Conservation (phyloP, 495 filamentous ascomycete species). For the Durotheca rogersii region DNA sequence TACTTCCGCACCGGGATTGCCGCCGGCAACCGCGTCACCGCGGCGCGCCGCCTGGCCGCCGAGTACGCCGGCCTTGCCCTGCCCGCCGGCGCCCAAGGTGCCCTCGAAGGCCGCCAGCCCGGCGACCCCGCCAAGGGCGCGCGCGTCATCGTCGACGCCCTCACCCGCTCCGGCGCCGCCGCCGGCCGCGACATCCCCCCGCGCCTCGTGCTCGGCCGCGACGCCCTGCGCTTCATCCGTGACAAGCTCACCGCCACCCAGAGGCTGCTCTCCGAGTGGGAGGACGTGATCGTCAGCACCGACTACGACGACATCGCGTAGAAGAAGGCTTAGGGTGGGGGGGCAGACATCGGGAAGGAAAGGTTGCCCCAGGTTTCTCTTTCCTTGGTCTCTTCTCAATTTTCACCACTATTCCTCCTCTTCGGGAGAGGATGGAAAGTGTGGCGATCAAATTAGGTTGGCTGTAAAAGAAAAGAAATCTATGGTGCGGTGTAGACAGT, state of each 20-base stretch:
- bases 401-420: no score
- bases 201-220: conserved; percentile 38
- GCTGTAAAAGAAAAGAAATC: no score
- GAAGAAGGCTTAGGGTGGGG: no score
- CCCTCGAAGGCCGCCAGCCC: conserved; percentile 38
- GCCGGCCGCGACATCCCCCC: conserved; percentile 36
- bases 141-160: conserved; percentile 46
- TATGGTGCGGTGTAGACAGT: no score
- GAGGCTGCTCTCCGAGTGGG: conserved; percentile 39
- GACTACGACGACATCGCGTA: conserved; percentile 17
- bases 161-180: conserved; percentile 43
- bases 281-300: conserved; percentile 34
- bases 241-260: conserved; percentile 37
- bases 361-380: no score
- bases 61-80: no score
- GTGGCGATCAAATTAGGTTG: no score
- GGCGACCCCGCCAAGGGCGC: conserved; percentile 51
- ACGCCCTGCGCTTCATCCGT: conserved; percentile 33
- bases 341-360: no score
- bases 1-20: conserved; percentile 41
- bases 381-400: no score
- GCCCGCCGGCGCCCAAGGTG: no score
- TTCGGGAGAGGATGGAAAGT: no score
- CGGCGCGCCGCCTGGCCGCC: conserved; percentile 32
- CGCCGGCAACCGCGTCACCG: conserved; percentile 18